These are phyloP conservation scores for Leccinum truebloodii DNA, from an alignment of 768 basidiomycete genomes.

Conservation along the genomic window DNA sequence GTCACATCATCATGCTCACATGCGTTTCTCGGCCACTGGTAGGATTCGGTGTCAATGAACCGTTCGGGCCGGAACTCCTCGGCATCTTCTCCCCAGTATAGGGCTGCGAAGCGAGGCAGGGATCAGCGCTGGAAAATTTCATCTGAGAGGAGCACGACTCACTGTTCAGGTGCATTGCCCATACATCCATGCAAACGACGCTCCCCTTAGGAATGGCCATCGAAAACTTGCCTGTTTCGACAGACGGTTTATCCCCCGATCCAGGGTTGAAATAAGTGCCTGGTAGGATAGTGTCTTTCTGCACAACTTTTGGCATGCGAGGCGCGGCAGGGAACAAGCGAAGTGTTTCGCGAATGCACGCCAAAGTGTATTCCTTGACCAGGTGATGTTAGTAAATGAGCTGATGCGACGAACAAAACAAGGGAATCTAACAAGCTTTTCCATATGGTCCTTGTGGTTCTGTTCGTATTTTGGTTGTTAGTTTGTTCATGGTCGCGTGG, in stretches of 20 bases:
- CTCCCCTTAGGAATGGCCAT: slow-evolving; percentile 43
- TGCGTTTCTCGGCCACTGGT: slow-evolving; percentile 24
- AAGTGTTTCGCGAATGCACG: slow-evolving; percentile 47
- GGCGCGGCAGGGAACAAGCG: slow-evolving; percentile 42
- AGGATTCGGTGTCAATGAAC: slow-evolving; percentile 50
- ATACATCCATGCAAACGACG: slow-evolving; percentile 41
- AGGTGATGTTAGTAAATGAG: neutral
- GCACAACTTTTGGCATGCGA: slow-evolving; percentile 38
- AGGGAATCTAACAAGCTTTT: slow-evolving; percentile 34
- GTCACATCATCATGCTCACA: slow-evolving; percentile 15
- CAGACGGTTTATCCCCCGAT: slow-evolving; percentile 7
- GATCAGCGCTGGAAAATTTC: neutral
- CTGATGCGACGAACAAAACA: neutral
- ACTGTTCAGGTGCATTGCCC: slow-evolving; percentile 49
- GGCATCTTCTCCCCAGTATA: slow-evolving; percentile 50
- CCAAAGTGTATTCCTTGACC: slow-evolving; percentile 42
- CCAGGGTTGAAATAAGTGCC: slow-evolving; percentile 35
- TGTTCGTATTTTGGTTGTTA: slow-evolving; percentile 12
- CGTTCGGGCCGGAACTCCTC: slow-evolving; percentile 49
- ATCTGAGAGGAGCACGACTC: slow-evolving; percentile 14
- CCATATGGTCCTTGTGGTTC: slow-evolving; percentile 43
- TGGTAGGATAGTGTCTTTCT: slow-evolving; percentile 37
- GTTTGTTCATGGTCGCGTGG: neutral
- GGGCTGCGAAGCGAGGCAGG: slow-evolving; percentile 30
- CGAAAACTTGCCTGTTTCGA: slow-evolving; percentile 31